Evolutionary conservation across 495 filamentous ascomycete genomes (phyloP), one percentile per base, ranked within the genome.

Genomic region (Extremus antarcticus): DNA sequence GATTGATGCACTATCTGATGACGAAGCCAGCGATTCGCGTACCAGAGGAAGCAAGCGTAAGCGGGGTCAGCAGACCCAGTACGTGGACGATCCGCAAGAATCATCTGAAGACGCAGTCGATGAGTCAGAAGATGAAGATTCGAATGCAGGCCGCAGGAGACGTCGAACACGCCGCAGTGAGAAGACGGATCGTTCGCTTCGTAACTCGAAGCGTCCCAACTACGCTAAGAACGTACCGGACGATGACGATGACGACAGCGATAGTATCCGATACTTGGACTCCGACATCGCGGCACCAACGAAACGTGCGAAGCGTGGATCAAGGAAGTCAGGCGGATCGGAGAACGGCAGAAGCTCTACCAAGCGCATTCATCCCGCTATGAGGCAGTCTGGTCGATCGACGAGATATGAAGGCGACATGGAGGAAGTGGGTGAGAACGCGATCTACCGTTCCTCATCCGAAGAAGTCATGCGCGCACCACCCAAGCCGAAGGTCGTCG

Each of bases 381-480:
- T 54, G 29, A 48, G 70, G 15, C 65, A 64, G 38, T 73, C 70
- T 25, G 66, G 62, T 15, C 68, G 70, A 21, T 35, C 70, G 3
- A 71, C 64, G 13, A 55, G 67, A 19, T 59, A 66, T 38, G 60
- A 58, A 49, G 59, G 65, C 45, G 85, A 70, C 60, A 83, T 94
- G 76, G 70, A 73, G 50, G 88, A 94, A 60, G 68, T 78, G 9
- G 69, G 73, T 16, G 77, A 86, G 54, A 80, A 86, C 40, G 84
- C 84, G 17, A 76, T 84, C 19, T 87, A 64, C 47, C 66, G 64
- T 35, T 63, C 63, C 79, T n/a, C 81, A 24, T 49, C 58, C 35
- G 48, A 50, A 0, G 49, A 4, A n/a, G 17, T 20, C 11, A 22
- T 2, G 9, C 55, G 56, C 23, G 48, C 57, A 43, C 51, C 56